Base-by-base conservation (phyloP, 2,329 filamentous ascomycete genomes). In the Talaromyces sp. region DNA sequence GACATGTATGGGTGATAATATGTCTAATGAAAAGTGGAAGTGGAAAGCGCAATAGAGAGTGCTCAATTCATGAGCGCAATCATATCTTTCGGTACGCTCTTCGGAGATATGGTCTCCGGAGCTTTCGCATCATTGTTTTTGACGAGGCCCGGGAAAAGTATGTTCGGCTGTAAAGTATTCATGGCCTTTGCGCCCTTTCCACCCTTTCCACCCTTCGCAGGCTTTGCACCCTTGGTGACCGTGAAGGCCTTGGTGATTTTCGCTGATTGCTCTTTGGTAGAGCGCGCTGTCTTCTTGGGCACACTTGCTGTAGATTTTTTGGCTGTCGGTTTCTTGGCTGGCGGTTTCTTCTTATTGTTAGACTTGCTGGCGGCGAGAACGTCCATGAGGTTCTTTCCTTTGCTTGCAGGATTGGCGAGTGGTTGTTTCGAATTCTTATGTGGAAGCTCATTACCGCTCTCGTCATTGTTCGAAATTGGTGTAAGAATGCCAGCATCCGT, bases 381-480 rank as follows among this genome's bases (percentile, higher is more conserved):
- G 3, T 74, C 72, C 17, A 67, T 56, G 53, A 78, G 62, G 38
- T 66, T 73, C 25, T 64, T 71, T 25, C 75, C 76, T 51, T 68
- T 71, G 63, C 72, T 77, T 65, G 73, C 75, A 0, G 75, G 71
- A 54, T 78, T 77, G 22, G 68, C 13, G 40, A 63, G 70, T 49
- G 47, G 67, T 11, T 45, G 49, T 34, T 31, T 62, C 13, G 63
- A 61, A 58, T 69, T 69, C 58, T 74, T 76, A 54, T 67, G 65
- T 43, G 65, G 67, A n/a, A 69, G 60, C 38, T 72, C 67, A 5
- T 69, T 61, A 58, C 70, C 65, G 53, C 72, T 71, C 65, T 77
- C 75, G 54, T 79, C 75, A 47, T 80, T 74, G 61, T 78, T 81
- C 53, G 78, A 78, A 7, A 79, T 76, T 31, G 80, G 80, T 6